These are phyloP conservation scores for Botrytis medusae DNA, from an alignment of 2,329 filamentous ascomycete genomes.

Conservation along the genomic window DNA sequence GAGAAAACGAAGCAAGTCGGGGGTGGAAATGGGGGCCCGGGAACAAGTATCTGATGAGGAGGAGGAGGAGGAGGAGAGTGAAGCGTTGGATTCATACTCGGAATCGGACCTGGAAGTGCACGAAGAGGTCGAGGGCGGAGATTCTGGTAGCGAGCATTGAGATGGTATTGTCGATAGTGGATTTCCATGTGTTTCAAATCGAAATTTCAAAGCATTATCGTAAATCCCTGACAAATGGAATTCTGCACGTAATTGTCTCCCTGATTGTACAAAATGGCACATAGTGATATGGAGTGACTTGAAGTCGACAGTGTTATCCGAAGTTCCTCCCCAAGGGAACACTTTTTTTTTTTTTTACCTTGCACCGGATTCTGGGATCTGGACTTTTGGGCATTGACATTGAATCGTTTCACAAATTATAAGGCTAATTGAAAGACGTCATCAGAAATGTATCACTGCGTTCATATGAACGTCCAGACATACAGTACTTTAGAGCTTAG, in stretches of 20 bases:
- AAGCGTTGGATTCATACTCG: background rate
- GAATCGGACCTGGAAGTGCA: background rate
- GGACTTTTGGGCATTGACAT: background rate
- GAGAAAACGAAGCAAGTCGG: conserved; percentile 40
- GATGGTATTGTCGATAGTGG: background rate
- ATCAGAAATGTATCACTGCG: background rate
- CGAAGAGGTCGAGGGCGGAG: background rate
- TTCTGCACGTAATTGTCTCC: rapidly evolving
- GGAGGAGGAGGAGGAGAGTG: background rate
- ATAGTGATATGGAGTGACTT: background rate
- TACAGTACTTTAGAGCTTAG: background rate
- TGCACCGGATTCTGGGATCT: no score
- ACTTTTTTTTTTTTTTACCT: background rate
- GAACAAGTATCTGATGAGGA: background rate
- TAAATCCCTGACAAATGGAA: background rate
- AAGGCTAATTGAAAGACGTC: background rate
- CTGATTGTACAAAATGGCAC: no score
- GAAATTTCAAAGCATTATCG: background rate
- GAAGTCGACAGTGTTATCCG: background rate
- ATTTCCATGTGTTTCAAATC: background rate
- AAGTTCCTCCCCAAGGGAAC: background rate
- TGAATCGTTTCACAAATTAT: background rate
- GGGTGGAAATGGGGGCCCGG: background rate
- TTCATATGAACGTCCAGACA: background rate
- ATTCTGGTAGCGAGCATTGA: background rate